Base-by-base conservation (phyloP, 257 asterid genomes). In the Solanum virginianum region DNA sequence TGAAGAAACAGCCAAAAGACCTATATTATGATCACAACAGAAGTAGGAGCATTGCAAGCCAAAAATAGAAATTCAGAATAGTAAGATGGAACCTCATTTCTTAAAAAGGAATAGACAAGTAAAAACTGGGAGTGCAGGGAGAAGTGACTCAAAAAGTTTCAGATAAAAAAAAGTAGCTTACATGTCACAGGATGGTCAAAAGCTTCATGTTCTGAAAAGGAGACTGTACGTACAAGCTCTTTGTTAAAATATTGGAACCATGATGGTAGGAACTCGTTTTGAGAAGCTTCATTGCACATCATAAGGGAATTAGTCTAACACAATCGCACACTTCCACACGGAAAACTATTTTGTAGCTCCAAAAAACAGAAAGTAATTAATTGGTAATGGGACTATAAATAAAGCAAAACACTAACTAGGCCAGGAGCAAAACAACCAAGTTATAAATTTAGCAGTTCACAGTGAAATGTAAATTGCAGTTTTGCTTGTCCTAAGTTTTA, bases 121-220 rank as follows among this genome's bases (percentile, higher is more conserved):
- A 53, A 82, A 80, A 49, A 59, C 22, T 49, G 75, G 81, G 54
- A 22, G 22, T 20, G 32, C 57, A 39, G 68, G 62, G 71, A 16
- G 59, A 10, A 63, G 32, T 36, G 10, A 9, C 80, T 9, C 85
- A 77, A 39, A 83, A 80, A 79, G 36, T 68, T 18, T 63, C 22
- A 80, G 57, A 81, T 14, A 20, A 59, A 74, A 62, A 29, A 75
- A 22, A 77, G 57, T 68, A 41, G 36, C 97, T 89, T 93, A 97
- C 99, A 97, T 66, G 99, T 97, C 89, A 97, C 99, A 20, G 99
- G 99, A 92, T 95, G 98, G 85, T 97, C 98, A 91, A 97, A 95
- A 86, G 98, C 91, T 90, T 97, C 99, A 86, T 97, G 98, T 87
- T 95, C 98, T 32, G 99, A 91, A 90, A 97, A 97, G 77, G 99